Percentiles rank a stretch among this genome's conserved stretches.
These are phyloP conservation scores for Noccaea caerulescens DNA, from an alignment of 345 rosid species.

Conservation along the genomic window DNA sequence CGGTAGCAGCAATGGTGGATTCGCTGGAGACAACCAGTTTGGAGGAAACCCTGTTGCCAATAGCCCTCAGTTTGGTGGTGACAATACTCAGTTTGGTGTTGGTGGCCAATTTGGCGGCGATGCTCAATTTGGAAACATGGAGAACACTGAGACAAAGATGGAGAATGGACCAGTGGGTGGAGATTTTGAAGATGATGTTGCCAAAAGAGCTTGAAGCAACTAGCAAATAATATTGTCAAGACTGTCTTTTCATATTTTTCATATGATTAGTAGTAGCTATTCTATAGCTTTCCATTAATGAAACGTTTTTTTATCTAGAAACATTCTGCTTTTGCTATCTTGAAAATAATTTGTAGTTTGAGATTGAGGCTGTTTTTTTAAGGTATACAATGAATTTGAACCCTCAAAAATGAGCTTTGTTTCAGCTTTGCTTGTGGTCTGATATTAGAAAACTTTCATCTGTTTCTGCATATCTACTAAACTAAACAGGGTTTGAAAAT, in stretches of 20 bases:
- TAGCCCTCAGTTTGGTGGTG: slow-evolving; percentile 43
- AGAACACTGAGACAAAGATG: slow-evolving; percentile 18
- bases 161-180: slow-evolving; percentile 40
- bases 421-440: slow-evolving; percentile 14
- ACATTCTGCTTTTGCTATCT: slow-evolving; percentile 32
- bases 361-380: slow-evolving; percentile 9
- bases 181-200: slow-evolving; percentile 50
- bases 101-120: slow-evolving; percentile 33
- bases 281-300: slow-evolving; percentile 5
- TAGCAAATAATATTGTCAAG: slow-evolving; percentile 8
- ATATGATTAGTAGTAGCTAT: background rate
- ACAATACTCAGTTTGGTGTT: slow-evolving; percentile 34
- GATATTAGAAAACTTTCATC: slow-evolving; percentile 1
- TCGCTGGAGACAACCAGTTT: slow-evolving; percentile 35
- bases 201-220: slow-evolving; percentile 70
- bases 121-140: slow-evolving; percentile 43
- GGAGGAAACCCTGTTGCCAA: slow-evolving; percentile 31
- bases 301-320: background rate
- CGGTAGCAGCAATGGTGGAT: slow-evolving; percentile 36
- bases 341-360: slow-evolving; percentile 33
- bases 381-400: slow-evolving; percentile 21
- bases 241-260: slow-evolving; percentile 18
- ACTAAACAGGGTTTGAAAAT: slow-evolving; percentile 12
- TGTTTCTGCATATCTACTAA: slow-evolving; percentile 16
- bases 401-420: background rate